Conservation (phyloP, 441 rosid genomes). For the Macaranga tanarius region DNA sequence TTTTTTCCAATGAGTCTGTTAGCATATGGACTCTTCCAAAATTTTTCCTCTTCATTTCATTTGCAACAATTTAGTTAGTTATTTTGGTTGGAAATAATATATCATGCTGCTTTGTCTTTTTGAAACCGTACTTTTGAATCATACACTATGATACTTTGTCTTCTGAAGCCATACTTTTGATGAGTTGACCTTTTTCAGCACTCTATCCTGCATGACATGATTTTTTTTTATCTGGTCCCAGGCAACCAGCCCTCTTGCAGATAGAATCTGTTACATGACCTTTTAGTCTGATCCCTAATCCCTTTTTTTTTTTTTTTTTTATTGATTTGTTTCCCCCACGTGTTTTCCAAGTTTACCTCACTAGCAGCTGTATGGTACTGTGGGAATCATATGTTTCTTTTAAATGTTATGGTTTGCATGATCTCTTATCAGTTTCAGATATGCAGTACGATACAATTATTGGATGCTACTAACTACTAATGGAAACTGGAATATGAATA, state of each 20-base stretch:
- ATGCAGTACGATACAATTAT: background rate
- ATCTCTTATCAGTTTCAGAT: background rate
- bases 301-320: too few relatives aligned
- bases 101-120: too few relatives aligned
- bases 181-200: background rate
- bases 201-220: background rate
- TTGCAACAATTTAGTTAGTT: too few relatives aligned
- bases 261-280: background rate
- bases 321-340: background rate
- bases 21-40: too few relatives aligned
- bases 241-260: background rate
- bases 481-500: background rate
- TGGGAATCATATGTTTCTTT: too few relatives aligned
- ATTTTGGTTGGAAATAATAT: too few relatives aligned
- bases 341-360: background rate
- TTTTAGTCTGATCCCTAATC: background rate
- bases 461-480: background rate
- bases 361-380: too few relatives aligned
- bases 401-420: background rate
- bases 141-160: too few relatives aligned
- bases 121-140: background rate
- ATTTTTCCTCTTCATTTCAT: too few relatives aligned
- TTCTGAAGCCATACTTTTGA: too few relatives aligned
- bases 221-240: background rate
- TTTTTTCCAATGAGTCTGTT: too few relatives aligned